These are phyloP conservation scores for Phytophthora sojae DNA, from an alignment of 352 stramenopile genomes.

Conservation along the genomic window DNA sequence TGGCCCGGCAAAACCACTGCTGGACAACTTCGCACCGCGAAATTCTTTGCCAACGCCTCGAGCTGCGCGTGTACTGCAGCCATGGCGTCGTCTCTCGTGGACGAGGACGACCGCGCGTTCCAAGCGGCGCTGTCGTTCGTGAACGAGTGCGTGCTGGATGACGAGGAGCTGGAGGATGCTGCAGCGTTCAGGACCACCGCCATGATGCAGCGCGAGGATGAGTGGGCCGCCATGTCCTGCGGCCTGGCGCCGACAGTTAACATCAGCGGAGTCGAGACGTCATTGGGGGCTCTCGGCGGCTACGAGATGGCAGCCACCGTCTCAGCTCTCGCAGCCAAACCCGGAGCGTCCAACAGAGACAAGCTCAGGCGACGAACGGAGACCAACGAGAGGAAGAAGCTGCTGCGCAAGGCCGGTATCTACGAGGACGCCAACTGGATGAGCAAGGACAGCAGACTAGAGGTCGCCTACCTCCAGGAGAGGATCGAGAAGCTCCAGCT, in stretches of 20 bases:
- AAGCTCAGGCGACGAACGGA: constrained; percentile 26
- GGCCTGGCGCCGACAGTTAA: constrained; percentile 12
- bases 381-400: constrained; percentile 46
- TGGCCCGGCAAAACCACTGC: constrained; percentile 1
- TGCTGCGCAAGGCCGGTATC: constrained; percentile 44
- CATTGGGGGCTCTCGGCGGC: constrained; percentile 14
- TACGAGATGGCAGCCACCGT: constrained; percentile 8
- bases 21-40: constrained; percentile 1
- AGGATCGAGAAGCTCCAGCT: constrained; percentile 55
- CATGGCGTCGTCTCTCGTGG: constrained; percentile 24
- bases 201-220: constrained; percentile 23
- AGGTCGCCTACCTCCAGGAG: constrained; percentile 72
- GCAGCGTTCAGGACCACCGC: constrained; percentile 13
- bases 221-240: constrained; percentile 17
- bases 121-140: constrained; percentile 37
- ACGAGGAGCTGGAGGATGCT: constrained; percentile 28
- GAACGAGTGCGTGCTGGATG: constrained; percentile 35
- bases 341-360: constrained; percentile 9
- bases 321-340: constrained; percentile 4
- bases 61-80: neutral
- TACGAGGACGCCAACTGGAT: constrained; percentile 40
- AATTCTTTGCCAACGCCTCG: too few species aligned
- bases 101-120: constrained; percentile 34
- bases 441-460: constrained; percentile 56
- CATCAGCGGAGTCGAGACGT: constrained; percentile 19